phyloP scores from a whole-genome alignment of 495 filamentous ascomycete species.

The Neurospora sp. region DNA sequence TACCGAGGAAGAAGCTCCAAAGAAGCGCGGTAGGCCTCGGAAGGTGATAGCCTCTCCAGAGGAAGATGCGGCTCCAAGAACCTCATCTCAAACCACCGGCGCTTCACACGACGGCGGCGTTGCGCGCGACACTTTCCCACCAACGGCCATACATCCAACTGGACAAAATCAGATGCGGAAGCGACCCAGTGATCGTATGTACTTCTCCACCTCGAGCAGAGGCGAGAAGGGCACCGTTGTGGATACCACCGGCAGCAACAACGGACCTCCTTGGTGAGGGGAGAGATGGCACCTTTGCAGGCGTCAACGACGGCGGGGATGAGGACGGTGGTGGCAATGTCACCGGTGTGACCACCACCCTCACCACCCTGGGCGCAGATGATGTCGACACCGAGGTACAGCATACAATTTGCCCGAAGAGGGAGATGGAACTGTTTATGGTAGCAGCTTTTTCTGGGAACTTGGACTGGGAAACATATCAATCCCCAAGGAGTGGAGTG shows the following conservation, averaged over 20 bases:
- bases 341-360: constrained; percentile 73
- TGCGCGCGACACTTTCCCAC: background rate
- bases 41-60: background rate
- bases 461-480: background rate
- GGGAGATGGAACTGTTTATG: background rate
- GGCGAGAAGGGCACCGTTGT: constrained; percentile 83
- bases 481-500: too few relatives aligned
- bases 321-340: constrained; percentile 61
- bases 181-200: background rate
- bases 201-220: background rate
- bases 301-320: constrained; percentile 79
- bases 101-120: background rate
- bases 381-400: constrained; percentile 70
- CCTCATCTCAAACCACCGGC: background rate
- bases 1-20: background rate
- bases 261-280: constrained; percentile 83
- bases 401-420: background rate
- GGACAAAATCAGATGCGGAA: background rate
- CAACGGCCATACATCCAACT: background rate
- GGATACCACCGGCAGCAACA: constrained; percentile 88
- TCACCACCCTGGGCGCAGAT: constrained; percentile 81
- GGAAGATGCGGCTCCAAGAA: background rate
- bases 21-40: background rate
- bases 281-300: constrained; percentile 70
- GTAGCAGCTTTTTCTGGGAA: background rate